Evolutionary conservation across 768 basidiomycete species (phyloP).

Genomic region (Amanita subjunquillea): DNA sequence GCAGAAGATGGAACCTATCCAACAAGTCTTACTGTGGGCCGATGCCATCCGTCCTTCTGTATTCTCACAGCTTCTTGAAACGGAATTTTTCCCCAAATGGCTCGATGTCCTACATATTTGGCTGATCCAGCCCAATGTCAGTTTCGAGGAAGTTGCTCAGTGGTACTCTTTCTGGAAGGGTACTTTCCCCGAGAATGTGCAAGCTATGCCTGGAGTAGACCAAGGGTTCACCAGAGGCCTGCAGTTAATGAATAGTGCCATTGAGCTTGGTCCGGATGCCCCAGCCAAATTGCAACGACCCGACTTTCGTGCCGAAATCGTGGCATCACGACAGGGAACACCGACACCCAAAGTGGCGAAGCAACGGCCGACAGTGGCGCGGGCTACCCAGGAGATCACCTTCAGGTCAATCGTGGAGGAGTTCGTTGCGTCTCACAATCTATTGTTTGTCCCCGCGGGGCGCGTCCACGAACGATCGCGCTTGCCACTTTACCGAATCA

Average conservation of each 20-base stretch:
- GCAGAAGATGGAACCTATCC: conserved; percentile 80
- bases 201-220: conserved; percentile 51
- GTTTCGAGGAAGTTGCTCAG: conserved; percentile 84
- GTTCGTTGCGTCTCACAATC: conserved; percentile 70
- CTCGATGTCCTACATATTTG: conserved; percentile 84
- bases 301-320: conserved; percentile 43
- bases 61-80: conserved; percentile 76
- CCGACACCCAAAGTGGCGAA: conserved; percentile 21
- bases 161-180: conserved; percentile 93
- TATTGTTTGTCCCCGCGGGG: conserved; percentile 85
- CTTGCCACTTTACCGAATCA: conserved; percentile 84
- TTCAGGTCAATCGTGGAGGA: conserved; percentile 94
- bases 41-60: conserved; percentile 64
- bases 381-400: conserved; percentile 67
- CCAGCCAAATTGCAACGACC: conserved; percentile 58
- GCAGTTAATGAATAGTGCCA: conserved; percentile 91
- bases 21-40: conserved; percentile 70
- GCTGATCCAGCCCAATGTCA: conserved; percentile 84
- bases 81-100: conserved; percentile 97
- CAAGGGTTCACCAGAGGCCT: conserved; percentile 82
- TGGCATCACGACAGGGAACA: conserved; percentile 18
- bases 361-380: conserved; percentile 28
- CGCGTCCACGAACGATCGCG: conserved; percentile 76
- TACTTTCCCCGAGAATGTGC: conserved; percentile 63
- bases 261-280: conserved; percentile 76